Evolutionary conservation across 768 basidiomycete species (phyloP).

Genomic region (Amanita molliuscula): DNA sequence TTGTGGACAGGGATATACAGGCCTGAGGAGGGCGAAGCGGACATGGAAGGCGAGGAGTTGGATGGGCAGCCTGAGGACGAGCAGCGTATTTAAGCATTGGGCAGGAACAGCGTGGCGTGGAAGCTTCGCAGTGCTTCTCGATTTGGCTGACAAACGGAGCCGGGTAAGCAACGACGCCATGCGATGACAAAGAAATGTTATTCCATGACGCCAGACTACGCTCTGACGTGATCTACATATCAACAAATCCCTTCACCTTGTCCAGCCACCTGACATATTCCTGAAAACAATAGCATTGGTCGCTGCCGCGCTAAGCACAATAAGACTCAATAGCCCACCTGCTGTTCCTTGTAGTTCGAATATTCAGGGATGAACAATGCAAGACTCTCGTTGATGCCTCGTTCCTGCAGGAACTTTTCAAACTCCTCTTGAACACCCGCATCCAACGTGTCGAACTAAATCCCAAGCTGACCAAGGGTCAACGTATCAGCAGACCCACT

Average conservation of each 20-base stretch:
- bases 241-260: constrained; percentile 45
- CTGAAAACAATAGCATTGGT: constrained; percentile 24
- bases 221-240: neutral
- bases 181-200: neutral
- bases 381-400: constrained; percentile 74
- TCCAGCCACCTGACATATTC: constrained; percentile 90
- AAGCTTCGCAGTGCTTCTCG: too few relatives aligned
- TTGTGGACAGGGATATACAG: constrained; percentile 33
- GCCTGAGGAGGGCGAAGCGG: constrained; percentile 13
- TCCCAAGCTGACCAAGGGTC: neutral
- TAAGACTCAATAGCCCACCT: constrained; percentile 36
- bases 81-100: neutral
- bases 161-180: neutral
- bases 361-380: constrained; percentile 87
- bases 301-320: neutral
- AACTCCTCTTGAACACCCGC: constrained; percentile 83
- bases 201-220: neutral
- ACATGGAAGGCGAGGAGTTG: neutral
- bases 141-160: constrained; percentile 2
- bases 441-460: constrained; percentile 85
- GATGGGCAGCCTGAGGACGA: too few relatives aligned
- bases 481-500: constrained; percentile 6
- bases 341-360: constrained; percentile 87
- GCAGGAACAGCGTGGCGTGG: neutral
- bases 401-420: constrained; percentile 81